Evolutionary conservation across 176 grass and related monocot genomes (phyloP).

Genomic region (Carex scoparia): DNA sequence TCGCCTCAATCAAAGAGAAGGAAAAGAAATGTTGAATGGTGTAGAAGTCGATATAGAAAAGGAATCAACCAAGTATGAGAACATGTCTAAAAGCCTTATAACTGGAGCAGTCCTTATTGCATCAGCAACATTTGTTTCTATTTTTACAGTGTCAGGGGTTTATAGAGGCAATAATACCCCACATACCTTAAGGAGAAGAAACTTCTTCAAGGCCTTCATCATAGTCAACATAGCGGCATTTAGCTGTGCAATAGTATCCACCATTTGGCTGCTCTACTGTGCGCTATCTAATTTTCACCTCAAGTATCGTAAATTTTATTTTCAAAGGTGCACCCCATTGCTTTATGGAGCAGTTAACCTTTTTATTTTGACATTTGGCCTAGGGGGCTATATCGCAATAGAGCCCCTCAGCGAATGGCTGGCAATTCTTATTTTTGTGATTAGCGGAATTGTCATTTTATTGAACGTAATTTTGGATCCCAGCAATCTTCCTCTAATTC

Average conservation of each 20-base stretch:
- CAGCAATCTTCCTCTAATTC: background rate
- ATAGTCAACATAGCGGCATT: background rate
- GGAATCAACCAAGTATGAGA: conserved; percentile 2
- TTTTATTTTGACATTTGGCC: background rate
- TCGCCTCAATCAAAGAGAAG: background rate
- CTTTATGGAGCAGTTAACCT: background rate
- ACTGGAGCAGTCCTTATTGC: conserved; percentile 9
- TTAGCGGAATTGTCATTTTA: background rate
- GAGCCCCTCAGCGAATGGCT: background rate
- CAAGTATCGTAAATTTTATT: background rate
- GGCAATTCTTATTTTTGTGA: background rate
- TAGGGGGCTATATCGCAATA: background rate
- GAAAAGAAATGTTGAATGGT: background rate
- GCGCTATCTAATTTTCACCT: background rate
- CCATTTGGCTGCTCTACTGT: background rate
- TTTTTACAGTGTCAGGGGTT: conserved; percentile 11
- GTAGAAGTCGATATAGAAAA: background rate
- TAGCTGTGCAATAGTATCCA: background rate
- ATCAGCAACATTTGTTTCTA: conserved; percentile 9
- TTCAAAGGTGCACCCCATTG: background rate
- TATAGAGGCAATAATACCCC: background rate
- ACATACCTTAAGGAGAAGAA: background rate
- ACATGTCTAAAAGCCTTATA: background rate
- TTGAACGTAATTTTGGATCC: background rate
- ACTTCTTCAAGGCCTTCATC: background rate